phyloP scores from a whole-genome alignment of 495 filamentous ascomycete genomes.

The Talaromyces stipitatus region DNA sequence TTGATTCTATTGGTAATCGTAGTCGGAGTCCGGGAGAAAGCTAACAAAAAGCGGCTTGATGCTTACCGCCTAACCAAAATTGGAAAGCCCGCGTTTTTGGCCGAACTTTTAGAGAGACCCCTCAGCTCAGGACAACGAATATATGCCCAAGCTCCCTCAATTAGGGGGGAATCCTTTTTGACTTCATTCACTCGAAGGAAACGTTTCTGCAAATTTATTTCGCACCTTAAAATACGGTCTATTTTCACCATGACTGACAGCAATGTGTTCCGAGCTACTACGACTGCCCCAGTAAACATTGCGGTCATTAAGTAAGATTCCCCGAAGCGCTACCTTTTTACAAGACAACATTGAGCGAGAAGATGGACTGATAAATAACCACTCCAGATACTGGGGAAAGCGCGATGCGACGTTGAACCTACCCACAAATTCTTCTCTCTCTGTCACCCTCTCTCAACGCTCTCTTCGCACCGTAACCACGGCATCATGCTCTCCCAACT shows the following conservation, averaged over 20 bases:
- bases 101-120: not conserved
- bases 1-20: not conserved
- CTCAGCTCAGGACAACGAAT: not conserved
- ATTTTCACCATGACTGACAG: conserved; percentile 15
- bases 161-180: not conserved
- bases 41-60: not conserved
- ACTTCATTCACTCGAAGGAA: not conserved
- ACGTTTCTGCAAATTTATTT: not conserved
- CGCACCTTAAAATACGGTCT: not conserved
- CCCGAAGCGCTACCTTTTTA: conserved; percentile 9
- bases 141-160: not conserved
- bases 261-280: conserved; percentile 77
- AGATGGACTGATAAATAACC: conserved; percentile 19
- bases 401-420: conserved; percentile 87
- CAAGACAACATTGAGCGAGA: not conserved
- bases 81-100: not conserved
- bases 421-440: conserved; percentile 94
- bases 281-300: conserved; percentile 97
- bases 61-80: not conserved
- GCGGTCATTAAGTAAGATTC: conserved; percentile 87
- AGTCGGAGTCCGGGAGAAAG: not conserved
- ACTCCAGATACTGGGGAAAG: conserved; percentile 97
- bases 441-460: conserved; percentile 86
- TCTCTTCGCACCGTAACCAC: conserved; percentile 95
- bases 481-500: conserved; percentile 77